Base-by-base conservation (phyloP, 305 asterid species). In the Rubia peregrina region DNA sequence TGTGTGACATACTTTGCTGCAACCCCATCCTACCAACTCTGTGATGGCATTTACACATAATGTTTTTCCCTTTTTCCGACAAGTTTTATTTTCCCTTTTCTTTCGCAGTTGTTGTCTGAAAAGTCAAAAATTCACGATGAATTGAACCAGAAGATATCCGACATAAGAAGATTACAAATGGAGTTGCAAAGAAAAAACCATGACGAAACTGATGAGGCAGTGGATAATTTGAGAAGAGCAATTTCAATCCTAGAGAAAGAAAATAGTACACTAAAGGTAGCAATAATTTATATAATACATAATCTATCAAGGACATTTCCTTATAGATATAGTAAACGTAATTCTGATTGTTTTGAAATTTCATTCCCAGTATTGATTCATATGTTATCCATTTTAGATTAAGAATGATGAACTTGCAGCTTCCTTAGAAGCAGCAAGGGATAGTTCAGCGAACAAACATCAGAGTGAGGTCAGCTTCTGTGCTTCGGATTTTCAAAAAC, bases 381-480 rank as follows among this genome's bases (percentile, higher is more conserved):
- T 16, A 13, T 67, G 75, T 84, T 80, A 80, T 74, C 79, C 67
- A 77, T 83, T 59, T 77, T 86, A 91, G 99, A 82, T 77, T 75
- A 93, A 89, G 83, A 94, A 85, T 70, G 91, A 82, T 73, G 91
- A 87, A 71, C 71, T 85, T 68, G 89, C 84, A 80, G 89, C 88
- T 72, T 86, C 86, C 69, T 82, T 89, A 72, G 83, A 83, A 79
- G 87, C 84, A 75, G 68, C 67, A 74, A 83, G 68, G 65, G 74
- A 85, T 74, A 72, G 83, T 77, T 77, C 86, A 76, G 87, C 61
- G 43, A 71, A 56, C 60, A 72, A 77, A 67, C 81, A 67, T 71
- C 62, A 63, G 73, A 79, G 60, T 79, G 90, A 80, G 93, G 99
- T 91, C 74, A 71, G 81, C 74, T 65, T 41, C 30, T 69, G 41